These are phyloP conservation scores for Eucalyptus sp. DNA, from an alignment of 345 rosid genomes.

Conservation along the genomic window DNA sequence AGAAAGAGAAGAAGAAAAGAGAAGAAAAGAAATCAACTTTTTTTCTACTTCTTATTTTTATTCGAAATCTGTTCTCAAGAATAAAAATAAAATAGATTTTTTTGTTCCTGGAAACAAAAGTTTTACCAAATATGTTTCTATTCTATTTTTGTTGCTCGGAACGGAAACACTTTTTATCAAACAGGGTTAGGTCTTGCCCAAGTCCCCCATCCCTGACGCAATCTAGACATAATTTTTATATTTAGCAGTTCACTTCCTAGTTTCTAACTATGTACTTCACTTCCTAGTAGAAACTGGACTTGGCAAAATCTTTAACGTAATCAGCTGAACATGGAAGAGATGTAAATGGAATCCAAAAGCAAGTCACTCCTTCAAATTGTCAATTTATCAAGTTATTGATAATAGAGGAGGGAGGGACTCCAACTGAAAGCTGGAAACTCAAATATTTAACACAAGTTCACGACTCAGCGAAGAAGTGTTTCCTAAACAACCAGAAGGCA, in stretches of 20 bases:
- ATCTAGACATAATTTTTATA: not conserved
- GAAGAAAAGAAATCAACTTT: too few species aligned
- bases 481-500: not conserved
- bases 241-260: not conserved
- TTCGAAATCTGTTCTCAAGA: too few species aligned
- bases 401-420: not conserved
- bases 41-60: too few species aligned
- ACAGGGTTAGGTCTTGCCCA: too few species aligned
- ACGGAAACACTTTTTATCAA: too few species aligned
- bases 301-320: not conserved
- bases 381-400: too few species aligned
- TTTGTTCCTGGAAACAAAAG: too few species aligned
- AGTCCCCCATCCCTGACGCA: too few species aligned
- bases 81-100: too few species aligned
- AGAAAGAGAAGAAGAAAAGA: too few species aligned
- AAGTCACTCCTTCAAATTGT: not conserved
- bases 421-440: not conserved
- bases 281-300: not conserved
- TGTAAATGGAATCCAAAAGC: not conserved
- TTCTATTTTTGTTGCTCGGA: too few species aligned
- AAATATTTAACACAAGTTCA: not conserved
- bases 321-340: not conserved
- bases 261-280: not conserved
- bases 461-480: not conserved
- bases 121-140: too few species aligned